phyloP scores from a whole-genome alignment of 805 yeast species.

The Metschnikowia amazonensis region DNA sequence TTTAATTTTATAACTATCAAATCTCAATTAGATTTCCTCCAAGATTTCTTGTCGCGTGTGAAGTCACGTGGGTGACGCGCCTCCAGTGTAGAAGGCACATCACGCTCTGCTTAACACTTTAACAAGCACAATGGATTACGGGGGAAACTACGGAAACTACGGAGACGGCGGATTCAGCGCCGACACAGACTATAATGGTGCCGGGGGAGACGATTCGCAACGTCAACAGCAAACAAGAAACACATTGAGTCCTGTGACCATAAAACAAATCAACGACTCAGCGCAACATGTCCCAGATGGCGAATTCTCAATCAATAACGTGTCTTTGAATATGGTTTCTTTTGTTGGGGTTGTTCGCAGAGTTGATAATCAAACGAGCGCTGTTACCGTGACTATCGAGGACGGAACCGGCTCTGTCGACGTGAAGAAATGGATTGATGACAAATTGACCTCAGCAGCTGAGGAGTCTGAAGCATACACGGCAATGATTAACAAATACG shows the following conservation, averaged over 20 bases:
- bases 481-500: slow-evolving; percentile 51
- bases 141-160: slow-evolving; percentile 14
- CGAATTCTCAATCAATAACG: slow-evolving; percentile 55
- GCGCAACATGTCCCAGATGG: slow-evolving; percentile 64
- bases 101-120: not conserved
- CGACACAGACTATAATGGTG: slow-evolving; percentile 14
- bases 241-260: slow-evolving; percentile 58
- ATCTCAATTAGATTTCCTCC: not conserved
- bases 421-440: slow-evolving; percentile 57
- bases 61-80: slow-evolving; percentile 16
- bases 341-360: slow-evolving; percentile 69
- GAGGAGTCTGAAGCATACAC: slow-evolving; percentile 32
- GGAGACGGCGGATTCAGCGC: slow-evolving; percentile 20
- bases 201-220: slow-evolving; percentile 12
- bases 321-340: slow-evolving; percentile 59
- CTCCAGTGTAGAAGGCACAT: not conserved
- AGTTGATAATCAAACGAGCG: slow-evolving; percentile 54
- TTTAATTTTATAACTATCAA: not conserved
- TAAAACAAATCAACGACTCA: slow-evolving; percentile 65
- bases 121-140: slow-evolving; percentile 11
- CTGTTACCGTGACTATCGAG: slow-evolving; percentile 57
- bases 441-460: slow-evolving; percentile 26
- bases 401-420: slow-evolving; percentile 69
- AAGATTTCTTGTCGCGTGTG: not conserved
- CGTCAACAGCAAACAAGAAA: slow-evolving; percentile 17